phyloP scores from a whole-genome alignment of 768 basidiomycete species.

The Serendipita vermifera region DNA sequence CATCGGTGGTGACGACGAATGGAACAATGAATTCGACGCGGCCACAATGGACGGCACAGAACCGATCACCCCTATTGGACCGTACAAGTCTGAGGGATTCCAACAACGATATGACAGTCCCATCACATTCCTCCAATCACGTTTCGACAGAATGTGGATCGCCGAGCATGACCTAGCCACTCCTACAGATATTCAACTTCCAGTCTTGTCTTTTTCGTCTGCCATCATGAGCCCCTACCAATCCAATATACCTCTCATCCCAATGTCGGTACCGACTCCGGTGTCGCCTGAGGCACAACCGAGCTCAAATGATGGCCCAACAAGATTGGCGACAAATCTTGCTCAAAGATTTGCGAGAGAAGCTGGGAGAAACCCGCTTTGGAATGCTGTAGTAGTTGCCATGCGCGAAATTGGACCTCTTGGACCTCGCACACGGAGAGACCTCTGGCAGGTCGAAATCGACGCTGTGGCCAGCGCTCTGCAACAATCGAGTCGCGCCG shows the following conservation, averaged over 20 bases:
- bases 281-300: background rate
- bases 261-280: slow-evolving; percentile 1
- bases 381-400: background rate
- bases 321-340: background rate
- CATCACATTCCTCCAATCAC: background rate
- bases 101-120: too few species aligned
- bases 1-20: background rate
- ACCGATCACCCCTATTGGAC: too few species aligned
- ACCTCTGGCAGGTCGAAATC: background rate
- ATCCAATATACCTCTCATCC: too few species aligned
- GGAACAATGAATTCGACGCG: too few species aligned
- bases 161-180: background rate
- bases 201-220: background rate
- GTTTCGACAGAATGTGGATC: background rate
- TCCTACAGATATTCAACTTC: background rate
- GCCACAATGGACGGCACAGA: too few species aligned
- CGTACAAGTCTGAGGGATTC: too few species aligned
- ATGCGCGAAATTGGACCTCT: background rate
- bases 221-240: too few species aligned
- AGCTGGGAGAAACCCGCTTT: background rate
- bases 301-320: background rate
- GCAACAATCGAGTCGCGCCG: background rate
- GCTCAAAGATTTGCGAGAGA: background rate
- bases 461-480: background rate
- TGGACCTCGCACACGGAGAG: background rate